Conservation (phyloP, 192 early-diverging fungal species). For the Coemansia reversa region DNA sequence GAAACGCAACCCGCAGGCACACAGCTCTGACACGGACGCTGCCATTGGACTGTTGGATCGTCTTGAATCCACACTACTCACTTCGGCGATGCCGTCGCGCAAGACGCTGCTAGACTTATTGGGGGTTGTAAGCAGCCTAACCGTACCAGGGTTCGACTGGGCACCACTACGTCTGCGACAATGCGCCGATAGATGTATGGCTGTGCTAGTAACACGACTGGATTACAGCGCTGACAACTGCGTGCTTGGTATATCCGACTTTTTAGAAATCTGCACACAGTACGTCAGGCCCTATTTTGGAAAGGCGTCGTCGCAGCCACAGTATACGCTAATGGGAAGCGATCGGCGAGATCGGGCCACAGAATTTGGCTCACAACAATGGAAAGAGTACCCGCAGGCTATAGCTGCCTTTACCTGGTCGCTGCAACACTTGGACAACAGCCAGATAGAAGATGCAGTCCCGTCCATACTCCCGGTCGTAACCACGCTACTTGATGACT, state of each 20-base stretch:
- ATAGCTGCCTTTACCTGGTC: conserved; percentile 39
- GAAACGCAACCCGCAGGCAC: conserved; percentile 7
- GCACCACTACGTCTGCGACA: neutral
- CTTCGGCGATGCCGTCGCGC: neutral
- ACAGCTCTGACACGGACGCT: neutral
- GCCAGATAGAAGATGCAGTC: conserved; percentile 8
- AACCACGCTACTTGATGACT: conserved; percentile 37
- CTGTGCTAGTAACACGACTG: conserved; percentile 7
- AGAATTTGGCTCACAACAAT: neutral
- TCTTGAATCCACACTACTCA: neutral
- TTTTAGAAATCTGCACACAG: conserved; percentile 10
- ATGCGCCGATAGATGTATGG: conserved; percentile 16
- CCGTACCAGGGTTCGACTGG: conserved; percentile 22
- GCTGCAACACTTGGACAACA: conserved; percentile 8
- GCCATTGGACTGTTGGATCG: neutral
- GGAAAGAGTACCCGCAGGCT: conserved; percentile 27
- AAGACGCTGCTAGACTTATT: conserved; percentile 17
- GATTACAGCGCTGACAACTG: neutral
- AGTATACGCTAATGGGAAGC: conserved; percentile 11
- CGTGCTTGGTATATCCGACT: neutral
- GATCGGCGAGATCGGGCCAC: conserved; percentile 5
- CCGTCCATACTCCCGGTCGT: conserved; percentile 37
- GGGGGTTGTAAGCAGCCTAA: conserved; percentile 28
- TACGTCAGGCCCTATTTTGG: conserved; percentile 41
- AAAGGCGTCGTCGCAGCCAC: neutral